Evolutionary conservation across 78 protist species (phyloP), one percentile per base, ranked within the genome.

Genomic region (Mastigamoeba balamuthi): DNA sequence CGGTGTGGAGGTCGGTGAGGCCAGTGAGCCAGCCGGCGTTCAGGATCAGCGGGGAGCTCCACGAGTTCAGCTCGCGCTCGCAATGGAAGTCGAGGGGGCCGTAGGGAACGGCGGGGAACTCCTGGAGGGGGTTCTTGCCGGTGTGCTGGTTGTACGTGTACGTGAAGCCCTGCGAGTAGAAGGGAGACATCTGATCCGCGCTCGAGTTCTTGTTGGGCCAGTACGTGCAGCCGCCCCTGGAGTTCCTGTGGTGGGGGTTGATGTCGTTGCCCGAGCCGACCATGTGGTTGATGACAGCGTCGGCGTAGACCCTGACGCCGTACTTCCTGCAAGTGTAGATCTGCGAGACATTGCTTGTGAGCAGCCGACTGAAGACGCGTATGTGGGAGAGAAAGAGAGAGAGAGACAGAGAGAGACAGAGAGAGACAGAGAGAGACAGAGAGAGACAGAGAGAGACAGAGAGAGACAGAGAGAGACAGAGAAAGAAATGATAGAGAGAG

Each of bases 211-310:
- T 87, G 33, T 4, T 38, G 2, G 73, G 70, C 91, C 91, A 87
- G 28, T 1, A 7, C 30, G 42, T 17, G 76, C 74, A 70, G 25
- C 66, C 29, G 74, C 41, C 41, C 36, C 53, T 2, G 42, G 1
- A 3, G 2, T 2, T 27, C 17, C 39, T 17, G 7, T 35, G 3
- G 77, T 41, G 70, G 28, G 6, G 10, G 38, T 76, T 68, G 64
- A 28, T 2, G 30, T 90, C 93, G 40, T 90, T 90, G 3, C 93
- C 93, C 36, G 75, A 1, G 3, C 93, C 93, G 17, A 75, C 38
- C 88, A 86, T 80, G 78, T 90, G 93, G 43, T 90, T 85, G 44
- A 89, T 7, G 35, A 89, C 87, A 35, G 91, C 87, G 39, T 90
- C 93, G 52, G 81, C 78, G 41, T 78, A 82, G 41, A 82, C 67